A percentile compares a stretch with the other conserved stretches of the same genome.
Evolutionary conservation across 495 filamentous ascomycete genomes (phyloP).

Genomic region (Xylaria intraflava): DNA sequence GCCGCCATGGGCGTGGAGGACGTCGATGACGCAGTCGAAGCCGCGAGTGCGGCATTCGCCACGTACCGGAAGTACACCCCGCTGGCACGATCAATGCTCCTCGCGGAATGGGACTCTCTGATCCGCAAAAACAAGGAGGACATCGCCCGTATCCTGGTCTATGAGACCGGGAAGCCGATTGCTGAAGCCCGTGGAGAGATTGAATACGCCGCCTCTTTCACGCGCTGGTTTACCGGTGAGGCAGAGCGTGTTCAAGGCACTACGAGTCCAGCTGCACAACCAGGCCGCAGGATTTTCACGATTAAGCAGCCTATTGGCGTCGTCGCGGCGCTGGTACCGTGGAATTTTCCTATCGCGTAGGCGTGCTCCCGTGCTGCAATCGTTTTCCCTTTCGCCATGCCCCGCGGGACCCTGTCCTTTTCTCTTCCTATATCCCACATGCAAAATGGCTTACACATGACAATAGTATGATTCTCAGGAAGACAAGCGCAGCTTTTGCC

Average conservation of each 20-base stretch:
- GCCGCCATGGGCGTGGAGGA: conserved; percentile 55
- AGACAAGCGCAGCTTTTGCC: conserved; percentile 62
- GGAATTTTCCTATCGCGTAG: conserved; percentile 53
- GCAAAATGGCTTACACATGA: conserved; percentile 5
- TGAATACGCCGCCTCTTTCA: conserved; percentile 55
- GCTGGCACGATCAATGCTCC: conserved; percentile 52
- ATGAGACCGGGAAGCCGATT: conserved; percentile 60
- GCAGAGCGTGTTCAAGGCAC: conserved; percentile 63
- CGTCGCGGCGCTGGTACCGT: conserved; percentile 48
- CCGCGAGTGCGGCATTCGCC: conserved; percentile 55
- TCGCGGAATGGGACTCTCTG: conserved; percentile 54
- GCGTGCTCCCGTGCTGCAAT: not conserved
- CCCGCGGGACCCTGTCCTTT: not conserved
- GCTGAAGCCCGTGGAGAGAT: conserved; percentile 53
- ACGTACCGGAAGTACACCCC: conserved; percentile 56
- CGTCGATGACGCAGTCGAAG: conserved; percentile 53
- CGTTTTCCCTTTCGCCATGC: not conserved
- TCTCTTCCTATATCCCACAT: not conserved
- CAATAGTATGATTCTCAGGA: conserved; percentile 59
- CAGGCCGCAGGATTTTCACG: conserved; percentile 59
- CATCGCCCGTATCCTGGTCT: conserved; percentile 52
- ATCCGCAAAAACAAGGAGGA: conserved; percentile 48
- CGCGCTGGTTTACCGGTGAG: conserved; percentile 62
- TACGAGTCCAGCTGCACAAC: conserved; percentile 47
- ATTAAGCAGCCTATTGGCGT: conserved; percentile 60